A percentile compares a stretch with the other conserved stretches of the same genome.
phyloP scores from a whole-genome alignment of 2,329 filamentous ascomycete genomes.

The Ophiocordyceps camponoti-leonardi region DNA sequence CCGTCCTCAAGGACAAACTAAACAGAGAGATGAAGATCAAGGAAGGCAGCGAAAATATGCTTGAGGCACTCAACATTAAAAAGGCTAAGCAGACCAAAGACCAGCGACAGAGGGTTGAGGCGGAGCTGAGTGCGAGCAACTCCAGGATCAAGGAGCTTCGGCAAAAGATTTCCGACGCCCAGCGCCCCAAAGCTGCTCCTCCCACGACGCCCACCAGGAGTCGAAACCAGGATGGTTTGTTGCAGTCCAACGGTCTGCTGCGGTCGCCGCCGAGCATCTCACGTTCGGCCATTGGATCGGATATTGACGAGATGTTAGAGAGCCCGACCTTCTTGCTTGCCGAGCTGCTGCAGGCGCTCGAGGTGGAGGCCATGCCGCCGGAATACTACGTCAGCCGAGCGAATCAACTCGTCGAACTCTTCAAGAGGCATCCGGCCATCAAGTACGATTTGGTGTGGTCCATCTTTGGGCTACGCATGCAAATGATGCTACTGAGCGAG shows the following conservation, averaged over 20 bases:
- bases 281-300: conserved; percentile 38
- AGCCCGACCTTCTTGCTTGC: conserved; percentile 84
- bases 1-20: conserved; percentile 63
- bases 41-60: conserved; percentile 90
- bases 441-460: conserved; percentile 97
- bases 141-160: conserved; percentile 45
- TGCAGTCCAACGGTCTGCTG: conserved; percentile 24
- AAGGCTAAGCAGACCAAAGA: conserved; percentile 92
- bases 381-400: conserved; percentile 92
- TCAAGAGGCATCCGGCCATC: conserved; percentile 78
- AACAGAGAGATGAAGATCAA: conserved; percentile 97
- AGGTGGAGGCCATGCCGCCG: conserved; percentile 70
- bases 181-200: conserved; percentile 28
- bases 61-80: conserved; percentile 86
- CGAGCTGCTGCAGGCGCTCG: conserved; percentile 78
- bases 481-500: conserved; percentile 89
- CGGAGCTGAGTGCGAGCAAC: conserved; percentile 81
- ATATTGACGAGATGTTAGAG: conserved; percentile 54
- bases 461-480: conserved; percentile 82
- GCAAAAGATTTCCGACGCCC: conserved; percentile 41
- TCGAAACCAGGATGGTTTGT: conserved; percentile 28
- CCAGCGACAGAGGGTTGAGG: conserved; percentile 61
- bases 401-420: conserved; percentile 89
- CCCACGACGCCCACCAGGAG: conserved; percentile 34
- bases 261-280: conserved; percentile 41